Evolutionary conservation across 768 basidiomycete species (phyloP).

Genomic region (Leccinum sublutescens): DNA sequence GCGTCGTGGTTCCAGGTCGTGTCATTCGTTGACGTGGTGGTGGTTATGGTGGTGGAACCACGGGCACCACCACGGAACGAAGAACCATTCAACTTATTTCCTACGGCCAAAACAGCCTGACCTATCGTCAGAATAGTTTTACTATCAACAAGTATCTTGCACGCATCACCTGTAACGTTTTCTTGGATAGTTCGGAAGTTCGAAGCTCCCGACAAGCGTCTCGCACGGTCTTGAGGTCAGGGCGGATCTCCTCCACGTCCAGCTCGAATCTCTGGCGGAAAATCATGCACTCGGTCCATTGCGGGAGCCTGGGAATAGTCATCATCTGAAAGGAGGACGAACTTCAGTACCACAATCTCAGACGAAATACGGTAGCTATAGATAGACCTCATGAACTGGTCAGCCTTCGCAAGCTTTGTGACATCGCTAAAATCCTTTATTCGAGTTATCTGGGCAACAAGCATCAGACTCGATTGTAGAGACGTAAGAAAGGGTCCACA

Average conservation of each 20-base stretch:
- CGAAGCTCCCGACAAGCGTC: conserved; percentile 67
- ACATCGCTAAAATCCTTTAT: conserved; percentile 72
- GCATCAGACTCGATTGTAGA: neutral
- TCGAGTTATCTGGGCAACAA: conserved; percentile 47
- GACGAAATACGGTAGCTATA: conserved; percentile 7
- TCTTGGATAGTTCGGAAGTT: conserved; percentile 61
- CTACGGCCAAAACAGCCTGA: conserved; percentile 71
- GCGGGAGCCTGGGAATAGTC: conserved; percentile 68
- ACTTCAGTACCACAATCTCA: conserved; percentile 3
- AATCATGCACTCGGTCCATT: conserved; percentile 79
- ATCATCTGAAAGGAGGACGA: conserved; percentile 54
- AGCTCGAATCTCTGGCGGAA: conserved; percentile 80
- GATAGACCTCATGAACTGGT: conserved; percentile 75
- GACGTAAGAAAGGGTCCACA: neutral
- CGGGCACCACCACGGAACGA: conserved; percentile 80
- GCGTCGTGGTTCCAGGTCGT: no score
- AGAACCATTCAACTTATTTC: conserved; percentile 80
- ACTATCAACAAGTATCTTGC: neutral
- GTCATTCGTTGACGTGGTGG: no score
- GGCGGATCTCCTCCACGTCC: conserved; percentile 79
- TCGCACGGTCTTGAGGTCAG: conserved; percentile 73
- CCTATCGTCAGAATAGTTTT: neutral
- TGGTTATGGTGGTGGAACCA: conserved; percentile 43
- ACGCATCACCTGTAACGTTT: conserved; percentile 56
- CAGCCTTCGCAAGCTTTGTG: conserved; percentile 73